Conservation (phyloP, 2,329 filamentous ascomycete genomes). For the Diplodia sapinea region DNA sequence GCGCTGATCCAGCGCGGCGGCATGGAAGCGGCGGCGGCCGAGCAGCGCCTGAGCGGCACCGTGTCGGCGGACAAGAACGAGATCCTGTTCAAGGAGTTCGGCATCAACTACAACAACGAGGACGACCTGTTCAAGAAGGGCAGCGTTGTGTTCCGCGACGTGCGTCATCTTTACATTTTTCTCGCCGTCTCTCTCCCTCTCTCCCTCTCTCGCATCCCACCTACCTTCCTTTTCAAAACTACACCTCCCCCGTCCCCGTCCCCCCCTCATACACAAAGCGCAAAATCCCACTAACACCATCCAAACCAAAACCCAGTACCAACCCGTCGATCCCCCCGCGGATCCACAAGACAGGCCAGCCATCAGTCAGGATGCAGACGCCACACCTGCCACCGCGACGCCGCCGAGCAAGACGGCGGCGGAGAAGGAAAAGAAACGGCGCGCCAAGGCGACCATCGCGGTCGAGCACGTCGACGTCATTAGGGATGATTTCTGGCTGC, state of each 20-base stretch:
- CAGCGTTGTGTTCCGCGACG: slow-evolving; percentile 81
- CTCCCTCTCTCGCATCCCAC: neutral
- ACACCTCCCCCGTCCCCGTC: neutral
- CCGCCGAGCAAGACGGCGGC: slow-evolving; percentile 75
- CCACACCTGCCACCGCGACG: neutral
- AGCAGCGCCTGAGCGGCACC: slow-evolving; percentile 80
- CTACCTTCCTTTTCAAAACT: neutral
- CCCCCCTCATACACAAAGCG: neutral
- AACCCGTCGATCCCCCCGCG: slow-evolving; percentile 18
- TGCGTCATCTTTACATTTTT: slow-evolving; percentile 48
- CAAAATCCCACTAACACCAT: too few species aligned
- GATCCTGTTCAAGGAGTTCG: slow-evolving; percentile 85
- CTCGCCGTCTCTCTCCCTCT: neutral
- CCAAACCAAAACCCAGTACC: slow-evolving; percentile 1
- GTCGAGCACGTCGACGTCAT: slow-evolving; percentile 93
- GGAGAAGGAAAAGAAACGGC: slow-evolving; percentile 81
- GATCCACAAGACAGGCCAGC: too few species aligned
- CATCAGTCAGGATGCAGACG: neutral
- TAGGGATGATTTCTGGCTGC: slow-evolving; percentile 91
- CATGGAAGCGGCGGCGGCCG: slow-evolving; percentile 77
- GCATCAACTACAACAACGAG: slow-evolving; percentile 98
- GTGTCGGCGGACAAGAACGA: slow-evolving; percentile 91
- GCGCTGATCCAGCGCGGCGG: slow-evolving; percentile 78
- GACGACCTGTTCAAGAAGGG: slow-evolving; percentile 91
- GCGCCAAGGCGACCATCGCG: slow-evolving; percentile 78